These are phyloP conservation scores for Candida verbasci DNA, from an alignment of 805 yeast species.

Conservation along the genomic window DNA sequence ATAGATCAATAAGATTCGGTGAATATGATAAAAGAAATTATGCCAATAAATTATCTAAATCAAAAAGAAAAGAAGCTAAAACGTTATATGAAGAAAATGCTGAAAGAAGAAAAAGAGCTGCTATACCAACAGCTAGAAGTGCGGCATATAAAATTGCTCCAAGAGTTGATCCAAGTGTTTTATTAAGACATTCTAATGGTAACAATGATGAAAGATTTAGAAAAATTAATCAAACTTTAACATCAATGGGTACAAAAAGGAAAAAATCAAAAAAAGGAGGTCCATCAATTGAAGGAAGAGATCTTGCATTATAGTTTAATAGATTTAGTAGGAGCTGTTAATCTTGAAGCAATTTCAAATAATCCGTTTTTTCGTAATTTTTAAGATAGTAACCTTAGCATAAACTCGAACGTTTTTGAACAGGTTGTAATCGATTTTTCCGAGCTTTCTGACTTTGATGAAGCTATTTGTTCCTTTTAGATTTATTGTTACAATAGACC, in stretches of 20 bases:
- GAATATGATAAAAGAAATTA: conserved; percentile 61
- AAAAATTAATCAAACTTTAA: conserved; percentile 61
- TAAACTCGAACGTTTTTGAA: no score
- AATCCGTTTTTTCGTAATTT: no score
- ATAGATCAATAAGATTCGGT: conserved; percentile 66
- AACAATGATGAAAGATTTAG: conserved; percentile 77
- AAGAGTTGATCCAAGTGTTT: conserved; percentile 51
- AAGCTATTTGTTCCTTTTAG: no score
- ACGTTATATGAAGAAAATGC: conserved; percentile 86
- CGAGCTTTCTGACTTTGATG: no score
- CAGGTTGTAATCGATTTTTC: no score
- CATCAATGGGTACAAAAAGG: conserved; percentile 44
- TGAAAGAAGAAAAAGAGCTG: conserved; percentile 88
- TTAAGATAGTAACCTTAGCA: no score
- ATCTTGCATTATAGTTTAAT: conserved; percentile 40
- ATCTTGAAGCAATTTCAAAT: no score
- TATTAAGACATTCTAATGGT: conserved; percentile 39
- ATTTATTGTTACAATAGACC: no score
- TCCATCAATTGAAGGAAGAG: conserved; percentile 76
- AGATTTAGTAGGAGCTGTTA: no score
- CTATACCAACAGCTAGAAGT: conserved; percentile 88
- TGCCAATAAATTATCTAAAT: conserved; percentile 36
- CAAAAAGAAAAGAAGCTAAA: conserved; percentile 39
- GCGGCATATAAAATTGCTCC: conserved; percentile 92
- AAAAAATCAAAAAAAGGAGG: conserved; percentile 58